phyloP scores from a whole-genome alignment of 495 filamentous ascomycete genomes.

The Umbilicaria muhlenbergii region DNA sequence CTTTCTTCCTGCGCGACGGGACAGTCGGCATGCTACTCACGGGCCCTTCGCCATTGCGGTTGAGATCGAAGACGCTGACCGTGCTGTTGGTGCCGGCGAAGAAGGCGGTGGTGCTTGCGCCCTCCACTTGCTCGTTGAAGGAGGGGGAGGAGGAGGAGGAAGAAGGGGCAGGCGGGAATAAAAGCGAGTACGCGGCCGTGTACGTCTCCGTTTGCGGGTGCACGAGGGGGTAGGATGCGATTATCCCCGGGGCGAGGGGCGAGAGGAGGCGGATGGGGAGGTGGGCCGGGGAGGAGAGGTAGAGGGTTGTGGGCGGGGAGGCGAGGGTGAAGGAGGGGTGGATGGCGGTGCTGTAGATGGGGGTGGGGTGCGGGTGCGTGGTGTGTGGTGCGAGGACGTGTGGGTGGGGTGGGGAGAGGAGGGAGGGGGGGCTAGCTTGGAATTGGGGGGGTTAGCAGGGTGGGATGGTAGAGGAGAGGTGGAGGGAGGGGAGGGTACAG shows the following conservation, averaged over 20 bases:
- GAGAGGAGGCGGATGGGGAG: slow-evolving; percentile 66
- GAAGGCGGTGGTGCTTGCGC: slow-evolving; percentile 17
- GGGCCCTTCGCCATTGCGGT: slow-evolving; percentile 47
- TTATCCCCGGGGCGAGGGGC: slow-evolving; percentile 27
- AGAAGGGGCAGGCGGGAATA: slow-evolving; percentile 43
- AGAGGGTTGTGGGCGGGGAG: slow-evolving; percentile 46
- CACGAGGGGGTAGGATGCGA: slow-evolving; percentile 55
- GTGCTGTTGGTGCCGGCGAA: slow-evolving; percentile 60
- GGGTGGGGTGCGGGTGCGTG: slow-evolving; percentile 42
- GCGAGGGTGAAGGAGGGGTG: slow-evolving; percentile 60
- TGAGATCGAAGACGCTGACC: slow-evolving; percentile 66
- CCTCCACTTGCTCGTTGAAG: no score
- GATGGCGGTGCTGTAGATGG: slow-evolving; percentile 52
- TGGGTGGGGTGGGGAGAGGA: slow-evolving; percentile 40
- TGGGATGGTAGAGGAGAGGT: neutral
- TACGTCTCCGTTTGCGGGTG: slow-evolving; percentile 64
- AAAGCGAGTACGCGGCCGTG: slow-evolving; percentile 56
- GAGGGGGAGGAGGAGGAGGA: no score
- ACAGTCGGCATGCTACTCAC: slow-evolving; percentile 51
- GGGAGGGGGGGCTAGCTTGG: slow-evolving; percentile 37
- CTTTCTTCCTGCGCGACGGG: slow-evolving; percentile 53
- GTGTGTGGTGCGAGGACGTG: slow-evolving; percentile 44
- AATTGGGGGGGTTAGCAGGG: neutral
- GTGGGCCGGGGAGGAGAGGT: slow-evolving; percentile 50
- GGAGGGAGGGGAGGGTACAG: slow-evolving; percentile 27